These are phyloP conservation scores for Sistotremastrum suecicum DNA, from an alignment of 768 basidiomycete species.

Conservation along the genomic window DNA sequence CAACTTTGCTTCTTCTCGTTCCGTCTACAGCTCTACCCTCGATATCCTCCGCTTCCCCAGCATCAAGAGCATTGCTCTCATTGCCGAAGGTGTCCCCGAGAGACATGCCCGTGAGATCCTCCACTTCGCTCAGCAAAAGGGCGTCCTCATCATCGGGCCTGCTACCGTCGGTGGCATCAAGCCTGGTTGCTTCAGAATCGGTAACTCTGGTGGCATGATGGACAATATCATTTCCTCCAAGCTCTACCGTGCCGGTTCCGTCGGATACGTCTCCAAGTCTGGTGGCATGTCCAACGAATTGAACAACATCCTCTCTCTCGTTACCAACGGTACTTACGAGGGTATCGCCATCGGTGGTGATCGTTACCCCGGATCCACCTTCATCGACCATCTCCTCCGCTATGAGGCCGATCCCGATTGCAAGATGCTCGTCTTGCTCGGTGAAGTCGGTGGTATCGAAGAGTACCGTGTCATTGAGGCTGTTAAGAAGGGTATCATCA, in stretches of 20 bases:
- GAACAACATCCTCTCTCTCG: slow-evolving; percentile 96
- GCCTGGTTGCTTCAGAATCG: slow-evolving; percentile 98
- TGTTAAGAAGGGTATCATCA: slow-evolving; percentile 85
- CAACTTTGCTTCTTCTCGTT: slow-evolving; percentile 92
- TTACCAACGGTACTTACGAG: slow-evolving; percentile 97
- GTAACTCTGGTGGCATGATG: slow-evolving; percentile 99
- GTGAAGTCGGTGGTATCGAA: slow-evolving; percentile 97
- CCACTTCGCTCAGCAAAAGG: slow-evolving; percentile 71
- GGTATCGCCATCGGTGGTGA: slow-evolving; percentile 99
- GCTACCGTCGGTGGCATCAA: slow-evolving; percentile 99
- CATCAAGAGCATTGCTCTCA: slow-evolving; percentile 72
- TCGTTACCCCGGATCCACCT: slow-evolving; percentile 95
- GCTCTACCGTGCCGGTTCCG: slow-evolving; percentile 93
- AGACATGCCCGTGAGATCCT: slow-evolving; percentile 93
- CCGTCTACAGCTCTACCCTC: slow-evolving; percentile 88
- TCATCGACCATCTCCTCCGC: slow-evolving; percentile 96
- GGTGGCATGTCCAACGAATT: slow-evolving; percentile 99
- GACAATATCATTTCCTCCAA: slow-evolving; percentile 99
- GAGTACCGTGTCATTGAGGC: slow-evolving; percentile 99
- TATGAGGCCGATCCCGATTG: slow-evolving; percentile 95
- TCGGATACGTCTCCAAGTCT: slow-evolving; percentile 98
- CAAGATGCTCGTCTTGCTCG: slow-evolving; percentile 98
- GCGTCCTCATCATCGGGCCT: slow-evolving; percentile 87
- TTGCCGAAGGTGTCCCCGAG: slow-evolving; percentile 98
- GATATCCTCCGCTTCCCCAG: slow-evolving; percentile 64